phyloP scores from a whole-genome alignment of 2,329 filamentous ascomycete genomes.

The Monosporascus sp. region DNA sequence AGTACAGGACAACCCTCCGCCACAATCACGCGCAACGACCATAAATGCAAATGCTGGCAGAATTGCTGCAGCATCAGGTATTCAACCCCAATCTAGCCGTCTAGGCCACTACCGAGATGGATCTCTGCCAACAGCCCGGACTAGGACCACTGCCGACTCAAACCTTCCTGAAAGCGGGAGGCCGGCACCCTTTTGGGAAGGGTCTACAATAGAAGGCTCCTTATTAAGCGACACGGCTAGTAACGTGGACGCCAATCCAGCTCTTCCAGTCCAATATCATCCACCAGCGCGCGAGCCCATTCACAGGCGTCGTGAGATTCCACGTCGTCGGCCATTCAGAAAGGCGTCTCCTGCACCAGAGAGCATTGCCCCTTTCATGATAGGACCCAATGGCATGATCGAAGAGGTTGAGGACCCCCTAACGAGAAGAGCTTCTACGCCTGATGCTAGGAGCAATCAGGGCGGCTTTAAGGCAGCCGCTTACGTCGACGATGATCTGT shows the following conservation, averaged over 20 bases:
- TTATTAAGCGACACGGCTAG: slow-evolving; percentile 28
- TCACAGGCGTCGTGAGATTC: slow-evolving; percentile 18
- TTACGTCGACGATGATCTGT: slow-evolving; percentile 16
- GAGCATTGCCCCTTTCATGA: slow-evolving; percentile 19
- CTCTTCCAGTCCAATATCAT: not conserved
- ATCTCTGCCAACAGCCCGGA: slow-evolving; percentile 15
- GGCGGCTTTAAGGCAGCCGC: slow-evolving; percentile 13
- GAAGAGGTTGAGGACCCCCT: slow-evolving; percentile 17
- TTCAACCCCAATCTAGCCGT: slow-evolving; percentile 14
- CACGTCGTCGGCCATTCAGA: slow-evolving; percentile 19
- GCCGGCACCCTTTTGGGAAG: slow-evolving; percentile 26
- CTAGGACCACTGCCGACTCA: slow-evolving; percentile 1
- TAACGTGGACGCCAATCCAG: slow-evolving; percentile 20
- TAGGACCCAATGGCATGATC: slow-evolving; percentile 24
- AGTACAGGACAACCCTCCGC: slow-evolving; percentile 17
- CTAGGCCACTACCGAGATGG: slow-evolving; percentile 13
- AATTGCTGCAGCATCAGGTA: slow-evolving; percentile 14
- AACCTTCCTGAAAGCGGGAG: slow-evolving; percentile 10
- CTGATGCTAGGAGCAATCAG: slow-evolving; percentile 21
- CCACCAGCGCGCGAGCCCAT: slow-evolving; percentile 2
- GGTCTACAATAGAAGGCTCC: slow-evolving; percentile 27
- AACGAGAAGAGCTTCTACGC: slow-evolving; percentile 25
- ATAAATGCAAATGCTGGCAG: slow-evolving; percentile 23
- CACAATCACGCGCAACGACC: slow-evolving; percentile 23
- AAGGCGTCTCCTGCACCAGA: slow-evolving; percentile 11